phyloP scores from a whole-genome alignment of 2,329 filamentous ascomycete species.

The Colletotrichum costaricense region DNA sequence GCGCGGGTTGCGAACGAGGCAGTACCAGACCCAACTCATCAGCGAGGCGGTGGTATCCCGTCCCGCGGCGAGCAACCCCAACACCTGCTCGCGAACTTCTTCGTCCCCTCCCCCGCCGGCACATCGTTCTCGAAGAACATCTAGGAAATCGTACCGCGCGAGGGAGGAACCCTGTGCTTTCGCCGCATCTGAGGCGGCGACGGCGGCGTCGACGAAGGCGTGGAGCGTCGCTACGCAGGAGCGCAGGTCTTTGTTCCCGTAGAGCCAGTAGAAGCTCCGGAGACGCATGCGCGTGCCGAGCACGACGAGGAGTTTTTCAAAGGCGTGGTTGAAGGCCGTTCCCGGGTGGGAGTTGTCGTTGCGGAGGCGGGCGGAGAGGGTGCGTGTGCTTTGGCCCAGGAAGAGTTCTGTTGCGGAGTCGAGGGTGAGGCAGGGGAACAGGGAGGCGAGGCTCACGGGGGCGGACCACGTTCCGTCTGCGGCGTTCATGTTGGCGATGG shows the following conservation, averaged over 20 bases:
- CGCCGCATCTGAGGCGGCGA: conserved; percentile 28
- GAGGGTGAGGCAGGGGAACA: conserved; percentile 19
- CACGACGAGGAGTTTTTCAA: conserved; percentile 21
- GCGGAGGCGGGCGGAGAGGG: conserved; percentile 12
- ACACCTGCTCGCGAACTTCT: conserved; percentile 27
- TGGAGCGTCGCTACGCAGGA: conserved; percentile 21
- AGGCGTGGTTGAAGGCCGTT: conserved; percentile 26
- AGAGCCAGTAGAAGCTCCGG: conserved; percentile 26
- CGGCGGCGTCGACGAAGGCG: conserved; percentile 32
- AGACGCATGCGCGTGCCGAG: conserved; percentile 28
- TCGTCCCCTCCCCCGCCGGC: conserved; percentile 4
- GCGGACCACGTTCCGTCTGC: not conserved
- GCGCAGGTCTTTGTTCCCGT: not conserved
- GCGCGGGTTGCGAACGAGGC: conserved; percentile 32
- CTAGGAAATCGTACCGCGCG: conserved; percentile 34
- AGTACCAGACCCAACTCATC: conserved; percentile 39
- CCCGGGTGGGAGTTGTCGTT: conserved; percentile 18
- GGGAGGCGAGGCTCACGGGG: conserved; percentile 13
- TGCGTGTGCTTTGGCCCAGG: conserved; percentile 26
- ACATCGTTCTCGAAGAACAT: conserved; percentile 32
- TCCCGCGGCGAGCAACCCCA: conserved; percentile 36
- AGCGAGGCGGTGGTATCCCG: conserved; percentile 41
- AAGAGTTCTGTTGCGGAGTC: conserved; percentile 31
- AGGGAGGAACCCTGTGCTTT: conserved; percentile 6
- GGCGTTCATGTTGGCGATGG: no score